Conservation (phyloP, 2,329 filamentous ascomycete genomes). For the Alternaria dauci region DNA sequence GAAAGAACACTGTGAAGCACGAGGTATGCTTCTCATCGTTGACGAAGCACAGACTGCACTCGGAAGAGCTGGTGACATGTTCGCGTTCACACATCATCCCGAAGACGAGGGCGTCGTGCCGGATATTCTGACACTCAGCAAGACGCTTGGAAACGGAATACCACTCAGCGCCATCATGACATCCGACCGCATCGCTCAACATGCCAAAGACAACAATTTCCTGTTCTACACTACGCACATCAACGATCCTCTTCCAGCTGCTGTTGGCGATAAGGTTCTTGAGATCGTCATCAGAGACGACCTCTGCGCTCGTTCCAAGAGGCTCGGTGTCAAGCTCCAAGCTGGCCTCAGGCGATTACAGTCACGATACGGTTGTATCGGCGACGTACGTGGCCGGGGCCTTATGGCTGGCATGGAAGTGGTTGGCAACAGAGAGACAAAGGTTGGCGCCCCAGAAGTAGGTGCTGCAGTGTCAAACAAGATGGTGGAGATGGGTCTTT, state of each 20-base stretch:
- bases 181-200: constrained; percentile 61
- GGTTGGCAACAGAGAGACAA: constrained; percentile 60
- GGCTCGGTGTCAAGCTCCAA: constrained; percentile 58
- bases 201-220: constrained; percentile 60
- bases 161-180: constrained; percentile 67
- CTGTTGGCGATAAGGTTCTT: constrained; percentile 68
- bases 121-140: constrained; percentile 68
- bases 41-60: constrained; percentile 51
- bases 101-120: constrained; percentile 50
- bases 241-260: constrained; percentile 68
- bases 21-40: constrained; percentile 48
- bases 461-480: constrained; percentile 58
- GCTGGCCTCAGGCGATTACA: constrained; percentile 58
- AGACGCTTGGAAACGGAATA: constrained; percentile 68
- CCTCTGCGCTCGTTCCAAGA: constrained; percentile 58
- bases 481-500: constrained; percentile 63
- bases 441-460: constrained; percentile 58
- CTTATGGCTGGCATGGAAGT: constrained; percentile 68
- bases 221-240: constrained; percentile 69
- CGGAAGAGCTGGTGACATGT: constrained; percentile 57
- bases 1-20: constrained; percentile 52
- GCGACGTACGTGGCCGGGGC: constrained; percentile 67
- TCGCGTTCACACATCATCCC: constrained; percentile 53
- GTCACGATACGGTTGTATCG: constrained; percentile 66
- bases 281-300: constrained; percentile 67